These are phyloP conservation scores for Gossypium arboreum DNA, from an alignment of 345 rosid genomes.

Conservation along the genomic window DNA sequence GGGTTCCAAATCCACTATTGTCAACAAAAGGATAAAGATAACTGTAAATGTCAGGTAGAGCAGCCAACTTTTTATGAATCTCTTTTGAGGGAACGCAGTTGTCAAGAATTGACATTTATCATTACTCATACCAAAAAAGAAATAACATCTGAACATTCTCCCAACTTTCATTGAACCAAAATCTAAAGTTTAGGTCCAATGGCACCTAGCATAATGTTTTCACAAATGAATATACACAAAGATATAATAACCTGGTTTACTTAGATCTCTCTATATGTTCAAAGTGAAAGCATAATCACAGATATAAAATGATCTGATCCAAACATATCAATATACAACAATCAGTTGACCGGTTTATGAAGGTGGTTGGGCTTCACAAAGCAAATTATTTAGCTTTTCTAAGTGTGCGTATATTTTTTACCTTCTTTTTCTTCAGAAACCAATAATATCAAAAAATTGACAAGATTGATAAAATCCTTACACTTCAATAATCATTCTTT, in stretches of 20 bases:
- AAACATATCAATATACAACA: conserved; percentile 4
- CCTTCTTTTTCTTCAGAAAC: conserved; percentile 6
- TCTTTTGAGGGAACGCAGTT: conserved; percentile 26
- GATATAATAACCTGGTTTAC: neutral
- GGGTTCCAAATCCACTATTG: neutral
- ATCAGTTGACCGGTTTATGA: neutral
- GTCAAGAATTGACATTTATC: conserved; percentile 19
- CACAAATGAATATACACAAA: neutral
- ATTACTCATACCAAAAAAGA: conserved; percentile 7
- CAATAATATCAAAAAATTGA: conserved; percentile 9
- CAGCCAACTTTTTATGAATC: conserved; percentile 13
- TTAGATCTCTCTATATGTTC: neutral
- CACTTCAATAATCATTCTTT: neutral
- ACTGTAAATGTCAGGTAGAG: conserved; percentile 4
- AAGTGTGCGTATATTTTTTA: neutral
- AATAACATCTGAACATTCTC: conserved; percentile 14
- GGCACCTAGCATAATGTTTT: conserved; percentile 10
- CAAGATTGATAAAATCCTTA: conserved; percentile 5
- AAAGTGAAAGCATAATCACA: neutral
- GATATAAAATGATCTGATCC: neutral
- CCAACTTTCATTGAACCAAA: conserved; percentile 11
- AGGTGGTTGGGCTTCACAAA: conserved; percentile 7
- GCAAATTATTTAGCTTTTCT: neutral
- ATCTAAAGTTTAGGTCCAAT: conserved; percentile 1
- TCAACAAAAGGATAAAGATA: conserved; percentile 1